These are phyloP conservation scores for Linderniella brevidens DNA, from an alignment of 257 asterid genomes.

Conservation along the genomic window DNA sequence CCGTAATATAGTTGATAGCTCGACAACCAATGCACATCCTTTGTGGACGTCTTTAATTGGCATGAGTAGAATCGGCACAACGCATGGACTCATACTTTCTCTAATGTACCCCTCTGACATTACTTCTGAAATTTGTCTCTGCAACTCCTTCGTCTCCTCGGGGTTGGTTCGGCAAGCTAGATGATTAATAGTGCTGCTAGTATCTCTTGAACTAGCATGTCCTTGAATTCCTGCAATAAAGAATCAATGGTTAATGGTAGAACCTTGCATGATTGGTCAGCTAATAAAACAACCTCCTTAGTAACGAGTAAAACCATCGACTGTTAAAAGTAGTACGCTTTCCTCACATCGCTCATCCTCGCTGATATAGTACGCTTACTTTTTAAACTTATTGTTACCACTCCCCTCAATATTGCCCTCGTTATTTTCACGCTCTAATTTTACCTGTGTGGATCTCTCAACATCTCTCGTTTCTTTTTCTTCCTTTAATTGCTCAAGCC, in stretches of 20 bases:
- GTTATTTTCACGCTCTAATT: too few relatives aligned
- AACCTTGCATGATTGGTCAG: too few relatives aligned
- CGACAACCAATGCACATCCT: background rate
- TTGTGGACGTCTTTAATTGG: background rate
- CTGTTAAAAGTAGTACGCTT: too few relatives aligned
- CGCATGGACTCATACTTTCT: constrained; percentile 1
- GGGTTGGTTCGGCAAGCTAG: background rate
- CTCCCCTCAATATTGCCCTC: too few relatives aligned
- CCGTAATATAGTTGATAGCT: background rate
- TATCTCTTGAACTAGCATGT: background rate
- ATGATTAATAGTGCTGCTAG: background rate
- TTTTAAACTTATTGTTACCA: too few relatives aligned
- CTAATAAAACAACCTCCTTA: too few relatives aligned
- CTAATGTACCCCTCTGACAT: background rate
- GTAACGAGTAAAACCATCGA: too few relatives aligned
- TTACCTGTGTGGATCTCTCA: too few relatives aligned
- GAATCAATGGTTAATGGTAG: background rate
- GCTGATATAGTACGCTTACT: too few relatives aligned
- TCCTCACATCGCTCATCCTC: too few relatives aligned
- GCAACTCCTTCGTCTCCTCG: background rate
- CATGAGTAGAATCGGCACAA: background rate
- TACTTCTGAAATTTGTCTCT: background rate
- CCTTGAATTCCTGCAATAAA: background rate
- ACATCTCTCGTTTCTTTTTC: too few relatives aligned
- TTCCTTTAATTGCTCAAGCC: too few relatives aligned